Conservation (phyloP, 2,329 filamentous ascomycete species). For the Hypoxylon sp. region DNA sequence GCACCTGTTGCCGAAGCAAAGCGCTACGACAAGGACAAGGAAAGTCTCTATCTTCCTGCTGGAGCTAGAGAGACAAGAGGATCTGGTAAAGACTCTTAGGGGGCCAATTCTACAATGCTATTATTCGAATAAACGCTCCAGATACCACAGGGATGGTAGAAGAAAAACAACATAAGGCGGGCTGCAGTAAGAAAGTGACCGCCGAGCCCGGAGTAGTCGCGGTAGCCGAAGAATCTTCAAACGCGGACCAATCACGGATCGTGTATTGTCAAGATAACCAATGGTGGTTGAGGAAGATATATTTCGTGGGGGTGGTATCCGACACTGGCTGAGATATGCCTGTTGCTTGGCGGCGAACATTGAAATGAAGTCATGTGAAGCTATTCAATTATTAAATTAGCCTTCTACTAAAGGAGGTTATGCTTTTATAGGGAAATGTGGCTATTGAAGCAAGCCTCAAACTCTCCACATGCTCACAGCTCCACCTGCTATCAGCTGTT, state of each 20-base stretch:
- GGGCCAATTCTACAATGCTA: slow-evolving; percentile 3
- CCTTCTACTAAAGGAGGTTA: slow-evolving; percentile 1
- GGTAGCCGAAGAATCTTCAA: slow-evolving; percentile 46
- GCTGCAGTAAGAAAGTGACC: slow-evolving; percentile 40
- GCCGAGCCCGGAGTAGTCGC: slow-evolving; percentile 49
- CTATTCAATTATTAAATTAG: slow-evolving; percentile 23
- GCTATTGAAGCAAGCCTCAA: slow-evolving; percentile 33
- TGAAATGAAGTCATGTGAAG: slow-evolving; percentile 34
- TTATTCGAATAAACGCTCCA: slow-evolving; percentile 19
- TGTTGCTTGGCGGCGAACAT: slow-evolving; percentile 40
- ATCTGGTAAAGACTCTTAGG: not conserved
- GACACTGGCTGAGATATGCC: slow-evolving; percentile 29
- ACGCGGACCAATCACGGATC: slow-evolving; percentile 46
- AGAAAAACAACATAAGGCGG: slow-evolving; percentile 34
- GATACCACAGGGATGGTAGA: slow-evolving; percentile 10
- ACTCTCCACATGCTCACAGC: not conserved
- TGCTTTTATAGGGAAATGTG: slow-evolving; percentile 23
- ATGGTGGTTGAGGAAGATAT: slow-evolving; percentile 18
- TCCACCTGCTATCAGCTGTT: slow-evolving; percentile 13
- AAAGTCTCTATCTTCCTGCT: slow-evolving; percentile 2
- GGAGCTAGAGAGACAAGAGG: not conserved
- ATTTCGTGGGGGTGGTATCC: slow-evolving; percentile 41
- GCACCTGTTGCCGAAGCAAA: slow-evolving; percentile 50
- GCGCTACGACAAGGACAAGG: slow-evolving; percentile 40
- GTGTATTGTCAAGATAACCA: slow-evolving; percentile 41